These are phyloP conservation scores for Hyphopichia wangnamkhiaoensis DNA, from an alignment of 1,139 yeast genomes.

Conservation along the genomic window DNA sequence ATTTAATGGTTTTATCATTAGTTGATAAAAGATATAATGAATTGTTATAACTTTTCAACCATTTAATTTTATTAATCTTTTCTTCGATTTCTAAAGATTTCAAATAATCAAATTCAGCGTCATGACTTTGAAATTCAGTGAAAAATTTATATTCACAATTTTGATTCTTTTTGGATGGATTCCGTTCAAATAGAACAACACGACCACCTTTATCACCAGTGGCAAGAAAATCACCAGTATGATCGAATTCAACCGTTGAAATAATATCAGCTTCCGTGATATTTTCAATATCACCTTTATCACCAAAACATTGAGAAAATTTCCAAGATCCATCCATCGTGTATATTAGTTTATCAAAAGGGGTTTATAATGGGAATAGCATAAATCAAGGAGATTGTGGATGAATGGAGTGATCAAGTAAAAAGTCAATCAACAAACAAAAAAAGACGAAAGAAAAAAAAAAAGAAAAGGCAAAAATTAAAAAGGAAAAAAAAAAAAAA, in stretches of 20 bases:
- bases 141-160: constrained; percentile 90
- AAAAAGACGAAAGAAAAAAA: too few species aligned
- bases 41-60: constrained; percentile 88
- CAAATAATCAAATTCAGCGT: constrained; percentile 96
- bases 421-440: too few species aligned
- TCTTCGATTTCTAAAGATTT: constrained; percentile 97
- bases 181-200: constrained; percentile 92
- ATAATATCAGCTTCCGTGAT: constrained; percentile 98
- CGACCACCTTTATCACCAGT: constrained; percentile 99
- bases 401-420: too few species aligned
- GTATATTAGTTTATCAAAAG: too few species aligned
- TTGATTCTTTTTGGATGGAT: constrained; percentile 66
- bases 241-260: constrained; percentile 95
- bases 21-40: constrained; percentile 89
- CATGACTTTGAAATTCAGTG: constrained; percentile 98
- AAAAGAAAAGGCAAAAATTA: too few species aligned
- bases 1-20: constrained; percentile 94
- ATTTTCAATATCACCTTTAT: constrained; percentile 93
- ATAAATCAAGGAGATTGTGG: too few species aligned
- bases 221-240: constrained; percentile 91
- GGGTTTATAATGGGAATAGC: too few species aligned
- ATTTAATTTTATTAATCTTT: constrained; percentile 94
- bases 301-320: constrained; percentile 94
- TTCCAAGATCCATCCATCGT: constrained; percentile 51
- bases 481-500: too few species aligned